phyloP scores from a whole-genome alignment of 257 asterid genomes.

The Petrea volubilis region DNA sequence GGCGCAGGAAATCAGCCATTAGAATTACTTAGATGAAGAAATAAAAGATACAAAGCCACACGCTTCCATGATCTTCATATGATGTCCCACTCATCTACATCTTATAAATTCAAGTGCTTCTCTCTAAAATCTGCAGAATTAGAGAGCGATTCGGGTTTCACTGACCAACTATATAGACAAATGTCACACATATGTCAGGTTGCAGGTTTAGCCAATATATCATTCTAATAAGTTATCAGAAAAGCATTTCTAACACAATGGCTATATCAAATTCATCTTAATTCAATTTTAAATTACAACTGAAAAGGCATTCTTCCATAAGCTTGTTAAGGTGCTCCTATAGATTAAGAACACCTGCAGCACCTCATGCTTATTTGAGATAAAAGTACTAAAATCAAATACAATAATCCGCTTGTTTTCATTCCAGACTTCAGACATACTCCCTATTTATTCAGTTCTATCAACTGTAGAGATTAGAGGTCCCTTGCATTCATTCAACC shows the following conservation, averaged over 20 bases:
- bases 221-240: not conserved
- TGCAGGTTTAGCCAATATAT: not conserved
- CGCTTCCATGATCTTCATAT: not conserved
- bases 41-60: not conserved
- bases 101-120: not conserved
- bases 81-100: not conserved
- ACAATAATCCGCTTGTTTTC: not conserved
- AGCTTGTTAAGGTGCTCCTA: constrained; percentile 4
- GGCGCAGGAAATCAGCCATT: not conserved
- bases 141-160: not conserved
- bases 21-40: not conserved
- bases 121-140: not conserved
- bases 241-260: not conserved
- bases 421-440: not conserved
- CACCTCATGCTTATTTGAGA: not conserved
- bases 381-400: not conserved
- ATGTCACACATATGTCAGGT: not conserved
- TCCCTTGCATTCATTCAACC: not conserved
- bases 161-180: not conserved
- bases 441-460: not conserved
- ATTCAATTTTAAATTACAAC: not conserved
- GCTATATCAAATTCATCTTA: not conserved
- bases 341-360: not conserved
- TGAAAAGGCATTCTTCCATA: not conserved
- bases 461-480: not conserved